phyloP scores from a whole-genome alignment of 192 early-diverging fungal species.

The Geranomyces variabilis region DNA sequence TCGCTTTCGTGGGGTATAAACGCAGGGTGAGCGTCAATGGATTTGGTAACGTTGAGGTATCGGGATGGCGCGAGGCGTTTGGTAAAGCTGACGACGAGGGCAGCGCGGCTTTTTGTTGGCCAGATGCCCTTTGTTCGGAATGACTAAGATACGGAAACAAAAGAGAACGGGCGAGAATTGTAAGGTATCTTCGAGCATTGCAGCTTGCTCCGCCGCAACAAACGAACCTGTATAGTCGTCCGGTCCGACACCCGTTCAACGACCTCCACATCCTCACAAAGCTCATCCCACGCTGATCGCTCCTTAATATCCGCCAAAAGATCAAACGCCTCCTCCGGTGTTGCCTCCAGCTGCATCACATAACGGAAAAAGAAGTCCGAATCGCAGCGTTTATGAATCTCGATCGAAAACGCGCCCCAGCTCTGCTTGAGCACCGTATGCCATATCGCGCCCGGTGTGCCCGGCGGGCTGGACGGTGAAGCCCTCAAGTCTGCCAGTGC shows the following conservation, averaged over 20 bases:
- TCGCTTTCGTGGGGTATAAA: conserved; percentile 22
- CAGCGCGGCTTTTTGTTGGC: conserved; percentile 47
- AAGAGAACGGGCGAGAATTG: no score
- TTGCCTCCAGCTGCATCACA: conserved; percentile 43
- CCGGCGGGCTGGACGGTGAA: conserved; percentile 25
- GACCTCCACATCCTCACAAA: conserved; percentile 39
- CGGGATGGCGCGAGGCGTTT: conserved; percentile 19
- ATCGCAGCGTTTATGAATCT: conserved; percentile 34
- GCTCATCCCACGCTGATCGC: conserved; percentile 48
- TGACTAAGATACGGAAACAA: conserved; percentile 36
- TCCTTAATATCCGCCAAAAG: conserved; percentile 36
- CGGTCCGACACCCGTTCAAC: conserved; percentile 28
- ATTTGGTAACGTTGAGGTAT: conserved; percentile 47
- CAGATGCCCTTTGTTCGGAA: conserved; percentile 52
- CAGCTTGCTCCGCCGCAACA: not conserved
- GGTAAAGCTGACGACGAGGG: conserved; percentile 40
- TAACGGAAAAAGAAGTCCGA: conserved; percentile 47
- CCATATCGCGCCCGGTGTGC: not conserved
- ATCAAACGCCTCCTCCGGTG: conserved; percentile 51
- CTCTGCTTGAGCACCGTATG: conserved; percentile 16
- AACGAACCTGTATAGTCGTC: conserved; percentile 35
- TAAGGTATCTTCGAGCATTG: not conserved
- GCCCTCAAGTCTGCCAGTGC: conserved; percentile 17
- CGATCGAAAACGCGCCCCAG: conserved; percentile 25
- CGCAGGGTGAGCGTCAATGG: conserved; percentile 40